Evolutionary conservation across 352 stramenopile species (phyloP).

Genomic region (Peronospora tabacina): DNA sequence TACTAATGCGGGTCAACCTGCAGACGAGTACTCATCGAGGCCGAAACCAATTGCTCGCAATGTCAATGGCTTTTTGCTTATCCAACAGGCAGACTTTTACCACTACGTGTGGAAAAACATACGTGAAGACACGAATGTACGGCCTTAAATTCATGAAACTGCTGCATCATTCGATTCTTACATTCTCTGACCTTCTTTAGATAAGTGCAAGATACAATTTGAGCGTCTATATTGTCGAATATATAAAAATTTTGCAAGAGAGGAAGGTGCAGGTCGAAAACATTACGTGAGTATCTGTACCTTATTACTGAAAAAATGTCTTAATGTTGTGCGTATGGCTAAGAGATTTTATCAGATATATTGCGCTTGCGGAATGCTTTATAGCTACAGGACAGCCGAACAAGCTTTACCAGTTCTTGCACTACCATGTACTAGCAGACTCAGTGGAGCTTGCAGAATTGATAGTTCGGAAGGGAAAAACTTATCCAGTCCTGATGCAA

Average conservation of each 20-base stretch:
- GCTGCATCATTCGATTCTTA: conserved; percentile 2
- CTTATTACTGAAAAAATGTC: neutral
- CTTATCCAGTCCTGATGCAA: conserved; percentile 36
- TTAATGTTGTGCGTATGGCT: conserved; percentile 1
- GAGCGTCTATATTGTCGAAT: conserved; percentile 55
- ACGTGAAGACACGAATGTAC: conserved; percentile 35
- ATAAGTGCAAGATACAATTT: conserved; percentile 29
- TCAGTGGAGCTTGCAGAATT: conserved; percentile 51
- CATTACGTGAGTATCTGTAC: conserved; percentile 38
- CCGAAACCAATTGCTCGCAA: conserved; percentile 25
- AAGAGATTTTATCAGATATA: conserved; percentile 32
- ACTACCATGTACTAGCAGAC: conserved; percentile 48
- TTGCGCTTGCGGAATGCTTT: conserved; percentile 47
- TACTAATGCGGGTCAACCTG: neutral
- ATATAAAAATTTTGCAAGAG: conserved; percentile 48
- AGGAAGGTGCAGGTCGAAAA: conserved; percentile 48
- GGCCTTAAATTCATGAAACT: conserved; percentile 4
- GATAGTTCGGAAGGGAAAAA: conserved; percentile 29
- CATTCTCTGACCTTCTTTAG: conserved; percentile 23
- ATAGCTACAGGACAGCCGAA: conserved; percentile 32
- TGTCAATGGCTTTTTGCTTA: conserved; percentile 33
- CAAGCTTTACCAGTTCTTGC: conserved; percentile 63
- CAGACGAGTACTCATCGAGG: neutral
- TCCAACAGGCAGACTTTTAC: conserved; percentile 57
- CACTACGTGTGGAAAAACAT: conserved; percentile 45